Evolutionary conservation across 1,139 yeast species (phyloP), one percentile per base, ranked within the genome.

Genomic region (Kodamaea arcana): DNA sequence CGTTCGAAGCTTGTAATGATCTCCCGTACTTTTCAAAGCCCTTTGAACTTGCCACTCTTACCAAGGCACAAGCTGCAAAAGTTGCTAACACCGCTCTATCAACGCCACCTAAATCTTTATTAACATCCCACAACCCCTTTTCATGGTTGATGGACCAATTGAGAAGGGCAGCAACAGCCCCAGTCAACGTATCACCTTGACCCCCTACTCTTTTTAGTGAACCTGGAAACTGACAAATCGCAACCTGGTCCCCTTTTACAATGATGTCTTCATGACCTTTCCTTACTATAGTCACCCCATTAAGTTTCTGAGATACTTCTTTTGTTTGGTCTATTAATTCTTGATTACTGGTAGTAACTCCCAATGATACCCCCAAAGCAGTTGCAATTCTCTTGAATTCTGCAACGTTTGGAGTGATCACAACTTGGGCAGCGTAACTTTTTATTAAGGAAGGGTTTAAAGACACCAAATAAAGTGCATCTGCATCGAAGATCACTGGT

Each of bases 401-500:
- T 30, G 83, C 82, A 8, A 86, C 82, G 53, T 92, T 92, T 11
- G 98, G 98, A 0, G 98, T 92, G 31, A 92, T 48, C 1, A 88
- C 69, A 0, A 90, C 92, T 33, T 44, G 67, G 5, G 21, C 7
- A 31, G 50, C 62, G 67, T 45, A 78, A 40, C 58, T 78, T 28
- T 61, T 53, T 24, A 83, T 64, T 13, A 84, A 42, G 2, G 63
- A 64, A 0, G 90, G 85, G 6, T 73, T 56, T 27, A 74, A 56
- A 16, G 81, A 72, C 2, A 88, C 56, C 38, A 87, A 58, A 46
- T 50, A 86, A 29, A 92, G 62, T 0, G 92, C 88, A 60, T 92
- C 98, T 0, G 97, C 98, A 54, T 92, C 98, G 32, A 92, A 57
- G 2, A 92, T 78, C 14, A 92, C 57, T 0, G 95, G 95, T 38